phyloP scores from a whole-genome alignment of 2,329 filamentous ascomycete genomes.

The Colletotrichum sp. region DNA sequence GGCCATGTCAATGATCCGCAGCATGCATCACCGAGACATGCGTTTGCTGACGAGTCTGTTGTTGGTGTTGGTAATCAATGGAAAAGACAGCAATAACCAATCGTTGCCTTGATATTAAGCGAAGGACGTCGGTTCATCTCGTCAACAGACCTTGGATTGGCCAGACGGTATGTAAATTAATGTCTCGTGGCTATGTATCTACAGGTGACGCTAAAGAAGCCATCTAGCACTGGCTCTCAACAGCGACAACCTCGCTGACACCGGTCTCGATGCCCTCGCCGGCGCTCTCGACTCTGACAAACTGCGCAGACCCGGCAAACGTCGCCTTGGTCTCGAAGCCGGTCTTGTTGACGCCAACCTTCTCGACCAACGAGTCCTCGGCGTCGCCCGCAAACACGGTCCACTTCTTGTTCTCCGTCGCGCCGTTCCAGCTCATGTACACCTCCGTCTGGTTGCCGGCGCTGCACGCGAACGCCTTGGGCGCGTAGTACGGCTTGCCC shows the following conservation, averaged over 20 bases:
- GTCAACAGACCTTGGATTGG: background rate
- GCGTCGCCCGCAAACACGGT: background rate
- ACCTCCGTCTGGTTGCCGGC: constrained; percentile 6
- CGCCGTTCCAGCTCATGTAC: constrained; percentile 44
- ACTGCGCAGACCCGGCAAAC: background rate
- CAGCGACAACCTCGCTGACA: background rate
- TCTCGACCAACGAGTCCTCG: background rate
- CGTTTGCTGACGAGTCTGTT: background rate
- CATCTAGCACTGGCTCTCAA: background rate
- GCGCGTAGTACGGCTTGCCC: constrained; percentile 40
- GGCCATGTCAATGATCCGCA: background rate
- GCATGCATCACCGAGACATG: background rate
- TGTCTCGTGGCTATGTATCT: background rate
- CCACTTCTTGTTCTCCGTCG: constrained; percentile 37
- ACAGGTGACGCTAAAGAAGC: background rate
- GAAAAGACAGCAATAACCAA: background rate
- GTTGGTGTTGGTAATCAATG: background rate
- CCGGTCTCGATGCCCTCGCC: constrained; percentile 1
- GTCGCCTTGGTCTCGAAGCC: constrained; percentile 6
- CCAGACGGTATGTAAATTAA: background rate
- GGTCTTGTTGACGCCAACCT: background rate
- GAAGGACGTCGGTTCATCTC: background rate
- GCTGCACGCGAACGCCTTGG: constrained; percentile 2
- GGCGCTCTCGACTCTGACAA: background rate
- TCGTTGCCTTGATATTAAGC: background rate